Percentiles rank a stretch among this genome's conserved stretches.
These are phyloP conservation scores for Xylaria scruposa DNA, from an alignment of 495 filamentous ascomycete genomes.

Conservation along the genomic window DNA sequence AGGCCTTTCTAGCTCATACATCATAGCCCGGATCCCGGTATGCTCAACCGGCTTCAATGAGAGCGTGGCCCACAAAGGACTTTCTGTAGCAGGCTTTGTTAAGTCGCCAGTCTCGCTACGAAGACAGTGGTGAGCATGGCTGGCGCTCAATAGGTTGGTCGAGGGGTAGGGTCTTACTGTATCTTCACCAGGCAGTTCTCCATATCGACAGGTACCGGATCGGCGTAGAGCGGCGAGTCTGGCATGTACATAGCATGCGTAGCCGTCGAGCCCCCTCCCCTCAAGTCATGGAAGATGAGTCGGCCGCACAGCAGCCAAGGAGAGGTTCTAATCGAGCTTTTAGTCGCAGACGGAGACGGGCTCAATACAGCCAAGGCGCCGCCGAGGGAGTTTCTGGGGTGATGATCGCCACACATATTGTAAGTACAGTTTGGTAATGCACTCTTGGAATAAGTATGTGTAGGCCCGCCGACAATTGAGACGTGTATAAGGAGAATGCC, in stretches of 20 bases:
- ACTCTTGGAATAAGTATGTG: too few relatives aligned
- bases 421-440: not conserved
- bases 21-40: slow-evolving; percentile 24
- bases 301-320: slow-evolving; percentile 27
- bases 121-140: not conserved
- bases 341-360: slow-evolving; percentile 22
- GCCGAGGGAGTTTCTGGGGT: slow-evolving; percentile 28
- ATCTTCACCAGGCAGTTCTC: slow-evolving; percentile 38
- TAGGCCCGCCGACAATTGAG: not conserved
- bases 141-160: not conserved
- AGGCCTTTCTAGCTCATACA: slow-evolving; percentile 42
- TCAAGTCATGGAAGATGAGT: slow-evolving; percentile 39
- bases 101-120: slow-evolving; percentile 49
- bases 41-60: slow-evolving; percentile 22
- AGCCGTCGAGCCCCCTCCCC: slow-evolving; percentile 31
- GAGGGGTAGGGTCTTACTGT: slow-evolving; percentile 34
- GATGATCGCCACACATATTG: slow-evolving; percentile 36
- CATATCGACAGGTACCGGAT: not conserved
- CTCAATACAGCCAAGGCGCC: slow-evolving; percentile 43
- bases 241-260: slow-evolving; percentile 35
- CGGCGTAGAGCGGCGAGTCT: slow-evolving; percentile 16
- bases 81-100: slow-evolving; percentile 38
- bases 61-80: slow-evolving; percentile 47
- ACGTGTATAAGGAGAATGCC: not conserved
- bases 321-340: not conserved